Evolutionary conservation across 139 green algal genomes (phyloP).

Genomic region (Desmodesmus armatus): DNA sequence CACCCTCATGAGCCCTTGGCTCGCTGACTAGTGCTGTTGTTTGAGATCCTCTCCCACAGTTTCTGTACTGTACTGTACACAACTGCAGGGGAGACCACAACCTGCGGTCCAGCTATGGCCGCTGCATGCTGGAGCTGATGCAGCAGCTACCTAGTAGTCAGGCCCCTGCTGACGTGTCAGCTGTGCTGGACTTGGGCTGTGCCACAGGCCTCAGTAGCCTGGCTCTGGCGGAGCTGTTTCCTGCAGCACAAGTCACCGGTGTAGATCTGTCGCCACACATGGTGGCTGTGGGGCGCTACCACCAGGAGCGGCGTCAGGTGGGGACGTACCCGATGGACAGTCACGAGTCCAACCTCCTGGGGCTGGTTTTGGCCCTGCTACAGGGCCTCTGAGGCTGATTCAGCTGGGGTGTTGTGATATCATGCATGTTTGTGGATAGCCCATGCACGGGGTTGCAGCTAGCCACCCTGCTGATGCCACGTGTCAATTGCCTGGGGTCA

Average conservation of each 20-base stretch:
- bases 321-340: no score
- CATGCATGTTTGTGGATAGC: no score
- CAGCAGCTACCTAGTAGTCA: constrained; percentile 8
- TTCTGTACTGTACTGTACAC: background rate
- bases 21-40: no score
- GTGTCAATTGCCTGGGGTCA: no score
- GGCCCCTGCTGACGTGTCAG: background rate
- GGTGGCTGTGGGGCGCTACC: constrained; percentile 72
- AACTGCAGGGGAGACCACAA: constrained; percentile 49
- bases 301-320: constrained; percentile 61
- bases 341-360: no score
- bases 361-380: no score
- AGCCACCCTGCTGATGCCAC: no score
- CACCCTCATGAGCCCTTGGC: no score
- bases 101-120: constrained; percentile 57
- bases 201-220: constrained; percentile 74
- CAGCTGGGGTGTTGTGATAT: no score
- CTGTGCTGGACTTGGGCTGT: constrained; percentile 76
- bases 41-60: no score
- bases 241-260: constrained; percentile 66
- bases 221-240: constrained; percentile 72
- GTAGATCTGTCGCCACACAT: constrained; percentile 85
- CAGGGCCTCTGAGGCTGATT: no score
- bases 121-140: constrained; percentile 62
- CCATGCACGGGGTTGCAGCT: no score